phyloP scores from a whole-genome alignment of 2,329 filamentous ascomycete genomes.

The Fusarium irregulare region DNA sequence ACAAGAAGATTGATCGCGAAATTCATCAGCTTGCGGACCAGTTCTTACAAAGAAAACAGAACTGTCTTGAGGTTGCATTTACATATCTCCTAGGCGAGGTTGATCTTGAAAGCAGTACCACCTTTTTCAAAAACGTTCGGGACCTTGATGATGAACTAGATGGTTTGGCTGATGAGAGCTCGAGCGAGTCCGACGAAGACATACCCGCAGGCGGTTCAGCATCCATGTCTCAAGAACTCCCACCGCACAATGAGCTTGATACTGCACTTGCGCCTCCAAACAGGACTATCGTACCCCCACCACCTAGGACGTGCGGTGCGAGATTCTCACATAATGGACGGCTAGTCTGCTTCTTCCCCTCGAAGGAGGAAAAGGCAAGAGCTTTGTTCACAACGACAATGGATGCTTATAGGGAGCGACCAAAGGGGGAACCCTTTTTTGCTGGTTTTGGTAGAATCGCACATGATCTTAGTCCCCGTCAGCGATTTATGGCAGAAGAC shows the following conservation, averaged over 20 bases:
- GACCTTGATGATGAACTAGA: slow-evolving; percentile 70
- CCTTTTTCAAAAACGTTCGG: slow-evolving; percentile 71
- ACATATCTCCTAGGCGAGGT: slow-evolving; percentile 73
- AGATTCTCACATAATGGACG: slow-evolving; percentile 71
- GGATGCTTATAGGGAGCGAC: slow-evolving; percentile 60
- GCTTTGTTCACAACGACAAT: slow-evolving; percentile 60
- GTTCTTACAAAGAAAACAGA: slow-evolving; percentile 68
- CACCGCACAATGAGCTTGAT: slow-evolving; percentile 64
- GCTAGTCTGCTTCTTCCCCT: slow-evolving; percentile 75
- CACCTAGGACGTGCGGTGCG: slow-evolving; percentile 69
- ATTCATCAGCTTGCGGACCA: slow-evolving; percentile 66
- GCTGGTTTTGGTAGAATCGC: slow-evolving; percentile 67
- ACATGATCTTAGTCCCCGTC: slow-evolving; percentile 62
- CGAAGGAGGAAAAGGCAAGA: slow-evolving; percentile 70
- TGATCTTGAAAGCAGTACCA: slow-evolving; percentile 69
- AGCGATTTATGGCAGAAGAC: slow-evolving; percentile 61
- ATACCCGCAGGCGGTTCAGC: slow-evolving; percentile 64
- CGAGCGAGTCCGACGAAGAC: slow-evolving; percentile 79
- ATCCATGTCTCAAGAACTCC: slow-evolving; percentile 72
- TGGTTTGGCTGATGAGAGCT: slow-evolving; percentile 77
- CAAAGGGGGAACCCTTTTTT: slow-evolving; percentile 66
- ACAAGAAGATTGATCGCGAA: slow-evolving; percentile 64
- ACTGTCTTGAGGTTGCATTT: slow-evolving; percentile 71
- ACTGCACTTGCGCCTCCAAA: slow-evolving; percentile 64
- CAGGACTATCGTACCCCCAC: slow-evolving; percentile 65